Conservation (phyloP, 208 protist genomes). For the Leishmania lainsoni region DNA sequence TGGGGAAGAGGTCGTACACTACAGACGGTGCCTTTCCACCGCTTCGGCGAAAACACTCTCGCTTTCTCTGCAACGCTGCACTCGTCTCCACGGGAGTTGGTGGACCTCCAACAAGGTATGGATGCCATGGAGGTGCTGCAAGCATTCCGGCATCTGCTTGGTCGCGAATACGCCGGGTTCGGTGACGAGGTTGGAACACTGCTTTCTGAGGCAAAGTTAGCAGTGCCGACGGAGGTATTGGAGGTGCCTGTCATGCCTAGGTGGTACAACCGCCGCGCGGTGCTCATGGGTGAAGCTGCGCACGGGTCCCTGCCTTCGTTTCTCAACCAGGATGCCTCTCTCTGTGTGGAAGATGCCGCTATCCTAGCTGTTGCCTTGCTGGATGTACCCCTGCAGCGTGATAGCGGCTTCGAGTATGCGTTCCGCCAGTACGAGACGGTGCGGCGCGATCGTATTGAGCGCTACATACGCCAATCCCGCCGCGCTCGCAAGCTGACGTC, state of each 20-base stretch:
- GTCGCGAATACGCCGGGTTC: constrained; percentile 62
- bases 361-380: constrained; percentile 78
- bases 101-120: constrained; percentile 42
- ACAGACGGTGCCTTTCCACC: constrained; percentile 47
- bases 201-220: constrained; percentile 53
- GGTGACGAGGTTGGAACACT: constrained; percentile 37
- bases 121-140: constrained; percentile 56
- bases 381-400: constrained; percentile 77
- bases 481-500: constrained; percentile 68
- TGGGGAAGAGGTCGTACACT: constrained; percentile 60
- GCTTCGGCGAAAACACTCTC: constrained; percentile 48
- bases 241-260: constrained; percentile 90
- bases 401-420: constrained; percentile 86
- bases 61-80: constrained; percentile 80
- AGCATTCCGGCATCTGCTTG: constrained; percentile 46
- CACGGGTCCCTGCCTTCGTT: constrained; percentile 87
- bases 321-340: constrained; percentile 79
- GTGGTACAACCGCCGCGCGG: constrained; percentile 88
- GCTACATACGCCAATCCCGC: constrained; percentile 88
- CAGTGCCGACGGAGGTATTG: constrained; percentile 68
- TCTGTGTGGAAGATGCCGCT: constrained; percentile 90
- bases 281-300: constrained; percentile 86
- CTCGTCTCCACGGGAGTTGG: constrained; percentile 50
- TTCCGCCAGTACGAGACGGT: constrained; percentile 86
- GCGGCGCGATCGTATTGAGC: constrained; percentile 81